Percentiles rank a stretch among this genome's conserved stretches.
Conservation (phyloP, 2,329 filamentous ascomycete species). For the Chaetothyriales sp. region DNA sequence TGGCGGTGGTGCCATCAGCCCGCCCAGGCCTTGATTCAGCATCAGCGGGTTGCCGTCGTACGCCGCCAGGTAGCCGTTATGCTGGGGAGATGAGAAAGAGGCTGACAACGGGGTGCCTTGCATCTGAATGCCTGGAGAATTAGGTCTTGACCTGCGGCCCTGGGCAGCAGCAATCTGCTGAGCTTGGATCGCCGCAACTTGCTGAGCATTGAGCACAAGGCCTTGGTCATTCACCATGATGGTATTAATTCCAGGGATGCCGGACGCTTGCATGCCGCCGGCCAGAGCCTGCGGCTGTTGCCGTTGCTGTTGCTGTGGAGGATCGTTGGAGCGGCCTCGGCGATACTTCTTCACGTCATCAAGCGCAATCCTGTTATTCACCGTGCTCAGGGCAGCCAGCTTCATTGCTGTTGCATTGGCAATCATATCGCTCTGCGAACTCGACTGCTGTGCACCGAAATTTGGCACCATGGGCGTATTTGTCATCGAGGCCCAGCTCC, state of each 20-base stretch:
- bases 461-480: slow-evolving; percentile 91
- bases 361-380: slow-evolving; percentile 93
- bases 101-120: slow-evolving; percentile 32
- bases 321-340: slow-evolving; percentile 71
- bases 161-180: slow-evolving; percentile 43
- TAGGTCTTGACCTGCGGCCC: slow-evolving; percentile 68
- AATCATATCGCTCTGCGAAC: slow-evolving; percentile 85
- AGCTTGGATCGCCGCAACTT: slow-evolving; percentile 65
- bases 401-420: slow-evolving; percentile 99
- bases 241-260: slow-evolving; percentile 57
- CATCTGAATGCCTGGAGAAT: slow-evolving; percentile 74
- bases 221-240: slow-evolving; percentile 93
- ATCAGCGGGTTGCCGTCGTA: slow-evolving; percentile 62
- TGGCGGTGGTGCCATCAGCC: slow-evolving; percentile 36
- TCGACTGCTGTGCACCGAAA: slow-evolving; percentile 47
- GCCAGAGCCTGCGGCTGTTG: slow-evolving; percentile 45
- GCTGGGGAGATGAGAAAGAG: slow-evolving; percentile 74
- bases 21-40: slow-evolving; percentile 55
- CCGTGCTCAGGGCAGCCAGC: slow-evolving; percentile 84
- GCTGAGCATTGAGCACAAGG: slow-evolving; percentile 71
- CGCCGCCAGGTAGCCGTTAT: slow-evolving; percentile 83
- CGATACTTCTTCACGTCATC: slow-evolving; percentile 96
- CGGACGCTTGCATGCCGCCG: slow-evolving; percentile 47
- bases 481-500: slow-evolving; percentile 96
- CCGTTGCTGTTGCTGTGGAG: slow-evolving; percentile 30